Evolutionary conservation across 345 rosid genomes (phyloP).

Genomic region (Corchorus olitorius): DNA sequence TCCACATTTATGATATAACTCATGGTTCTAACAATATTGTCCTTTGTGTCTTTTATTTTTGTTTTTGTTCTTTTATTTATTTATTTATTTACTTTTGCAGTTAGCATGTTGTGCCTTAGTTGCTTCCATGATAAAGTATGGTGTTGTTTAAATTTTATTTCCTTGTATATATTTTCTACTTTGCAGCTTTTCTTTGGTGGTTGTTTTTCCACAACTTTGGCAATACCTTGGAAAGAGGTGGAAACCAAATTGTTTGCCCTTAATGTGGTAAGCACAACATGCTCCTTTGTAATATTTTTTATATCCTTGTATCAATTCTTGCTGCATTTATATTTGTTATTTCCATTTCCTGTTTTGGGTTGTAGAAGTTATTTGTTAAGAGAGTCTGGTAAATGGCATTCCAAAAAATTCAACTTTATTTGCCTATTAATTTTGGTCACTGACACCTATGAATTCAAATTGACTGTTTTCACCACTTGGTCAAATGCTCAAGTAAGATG

Average conservation of each 20-base stretch:
- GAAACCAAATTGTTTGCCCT: constrained; percentile 82
- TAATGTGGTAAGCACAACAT: constrained; percentile 60
- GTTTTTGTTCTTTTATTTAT: not conserved
- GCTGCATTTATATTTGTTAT: constrained; percentile 2
- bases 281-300: not conserved
- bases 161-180: constrained; percentile 8
- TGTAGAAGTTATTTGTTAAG: not conserved
- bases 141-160: constrained; percentile 6
- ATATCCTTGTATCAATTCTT: constrained; percentile 4
- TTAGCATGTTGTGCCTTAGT: not conserved
- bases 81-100: too few species aligned
- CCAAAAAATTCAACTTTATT: not conserved
- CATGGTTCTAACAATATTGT: not conserved
- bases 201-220: constrained; percentile 54
- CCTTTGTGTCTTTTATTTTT: not conserved
- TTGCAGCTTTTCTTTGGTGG: constrained; percentile 69
- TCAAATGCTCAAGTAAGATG: not conserved
- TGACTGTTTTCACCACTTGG: not conserved
- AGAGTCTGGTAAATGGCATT: not conserved
- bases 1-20: not conserved
- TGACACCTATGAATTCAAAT: not conserved
- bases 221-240: constrained; percentile 80
- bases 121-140: not conserved
- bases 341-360: constrained; percentile 1
- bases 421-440: not conserved